Base-by-base conservation (phyloP, 2,329 filamentous ascomycete species). In the Nemania abortiva region DNA sequence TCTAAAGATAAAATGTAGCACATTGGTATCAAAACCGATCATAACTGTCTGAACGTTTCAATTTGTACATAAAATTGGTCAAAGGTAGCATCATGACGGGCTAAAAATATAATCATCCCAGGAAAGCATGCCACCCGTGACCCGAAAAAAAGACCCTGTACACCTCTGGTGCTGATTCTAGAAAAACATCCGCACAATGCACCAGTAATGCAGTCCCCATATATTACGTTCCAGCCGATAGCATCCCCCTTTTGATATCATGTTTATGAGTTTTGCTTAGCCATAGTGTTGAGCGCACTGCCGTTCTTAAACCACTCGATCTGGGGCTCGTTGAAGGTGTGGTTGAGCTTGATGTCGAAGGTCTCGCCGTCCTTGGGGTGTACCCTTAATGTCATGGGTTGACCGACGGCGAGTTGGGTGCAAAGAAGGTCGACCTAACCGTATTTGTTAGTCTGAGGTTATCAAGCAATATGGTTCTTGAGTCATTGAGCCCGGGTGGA, bases 251-350 rank as follows among this genome's bases (percentile, higher is more conserved):
- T 61, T 68, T 63, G 59, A 22, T 60, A 65, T 71, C 68, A 74
- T 75, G 4, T 80, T 80, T 75, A 75, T 70, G 81, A 77, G 73
- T 76, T 77, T 57, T 78, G 54, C 90, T 96, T 97, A 75, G 95
- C 95, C 95, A 99, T 99, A 77, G 95, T 98, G 90, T 99, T 99
- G 75, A 99, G 88, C 65, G 96, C 96, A 79, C 91, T 95, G 75
- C 96, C 96, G 83, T 98, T 97, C 89, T 94, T 95, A 90, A 99
- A 99, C 96, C 96, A 99, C 86, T 98, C 92, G 72, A 99, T 92
- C 87, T 99, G 96, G 76, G 92, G 90, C 82, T 94, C 94, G 88
- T 99, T 99, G 91, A 97, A 99, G 74, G 96, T 99, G 87, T 99
- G 96, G 75, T 88, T 88, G 77, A 99, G 90, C 84, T 92, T 87